A percentile compares a stretch with the other conserved stretches of the same genome.
Conservation (phyloP, 495 filamentous ascomycete genomes). For the Penicillium samsonianum region DNA sequence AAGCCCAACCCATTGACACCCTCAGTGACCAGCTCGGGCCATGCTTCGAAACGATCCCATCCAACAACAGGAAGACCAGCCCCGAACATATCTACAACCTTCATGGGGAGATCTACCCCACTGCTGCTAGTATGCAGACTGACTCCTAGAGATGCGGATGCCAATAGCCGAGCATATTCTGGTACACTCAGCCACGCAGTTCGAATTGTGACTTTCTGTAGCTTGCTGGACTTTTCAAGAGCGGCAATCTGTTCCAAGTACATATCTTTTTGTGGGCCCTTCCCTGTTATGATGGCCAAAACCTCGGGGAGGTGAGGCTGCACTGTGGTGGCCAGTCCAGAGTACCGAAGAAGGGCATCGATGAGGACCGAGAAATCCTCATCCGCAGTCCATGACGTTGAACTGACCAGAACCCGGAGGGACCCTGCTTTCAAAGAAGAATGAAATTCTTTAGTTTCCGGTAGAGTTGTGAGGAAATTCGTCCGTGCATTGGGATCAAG, state of each 20-base stretch:
- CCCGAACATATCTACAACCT: constrained; percentile 98
- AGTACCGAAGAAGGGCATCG: constrained; percentile 76
- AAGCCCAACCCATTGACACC: constrained; percentile 86
- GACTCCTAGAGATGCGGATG: constrained; percentile 84
- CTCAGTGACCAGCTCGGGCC: constrained; percentile 82
- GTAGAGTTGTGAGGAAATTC: constrained; percentile 60
- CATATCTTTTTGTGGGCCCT: constrained; percentile 77
- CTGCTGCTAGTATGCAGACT: constrained; percentile 91
- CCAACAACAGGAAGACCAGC: constrained; percentile 88
- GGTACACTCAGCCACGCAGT: constrained; percentile 81
- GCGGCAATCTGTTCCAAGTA: constrained; percentile 66
- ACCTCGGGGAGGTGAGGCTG: constrained; percentile 57
- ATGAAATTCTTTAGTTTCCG: constrained; percentile 59
- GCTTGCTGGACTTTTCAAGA: constrained; percentile 57
- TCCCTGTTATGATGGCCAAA: constrained; percentile 89
- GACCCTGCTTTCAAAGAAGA: constrained; percentile 54
- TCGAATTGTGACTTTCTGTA: constrained; percentile 67
- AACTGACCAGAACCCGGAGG: constrained; percentile 75
- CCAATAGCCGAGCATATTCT: constrained; percentile 87
- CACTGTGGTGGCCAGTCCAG: constrained; percentile 44
- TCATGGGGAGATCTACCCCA: constrained; percentile 97
- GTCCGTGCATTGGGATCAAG: constrained; percentile 43
- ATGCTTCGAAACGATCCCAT: constrained; percentile 79
- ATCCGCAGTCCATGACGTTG: constrained; percentile 95
- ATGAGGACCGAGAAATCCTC: constrained; percentile 93